Conservation (phyloP, 164 flowering plant genomes). For the Santalum album region DNA sequence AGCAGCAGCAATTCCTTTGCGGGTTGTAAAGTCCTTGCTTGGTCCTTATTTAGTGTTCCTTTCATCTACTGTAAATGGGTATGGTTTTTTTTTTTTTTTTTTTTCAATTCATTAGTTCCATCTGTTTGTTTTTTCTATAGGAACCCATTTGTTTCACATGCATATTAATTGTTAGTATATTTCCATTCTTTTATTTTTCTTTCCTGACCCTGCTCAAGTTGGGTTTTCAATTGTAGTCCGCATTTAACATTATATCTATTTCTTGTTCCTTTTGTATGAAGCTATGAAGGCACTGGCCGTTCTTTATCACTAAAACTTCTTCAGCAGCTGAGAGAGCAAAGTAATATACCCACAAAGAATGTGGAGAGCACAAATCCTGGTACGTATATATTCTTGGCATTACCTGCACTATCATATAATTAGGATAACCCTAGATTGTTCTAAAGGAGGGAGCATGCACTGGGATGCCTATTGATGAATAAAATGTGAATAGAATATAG, state of each 20-base stretch:
- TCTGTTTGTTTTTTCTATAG: no score
- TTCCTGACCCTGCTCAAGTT: neutral
- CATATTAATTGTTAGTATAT: no score
- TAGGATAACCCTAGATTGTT: no score
- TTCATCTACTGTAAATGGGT: conserved; percentile 98
- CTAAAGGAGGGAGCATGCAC: no score
- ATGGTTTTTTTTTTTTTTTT: conserved; percentile 5
- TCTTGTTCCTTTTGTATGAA: neutral
- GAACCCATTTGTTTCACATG: no score
- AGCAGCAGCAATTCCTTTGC: conserved; percentile 97
- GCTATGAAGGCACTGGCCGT: conserved; percentile 98
- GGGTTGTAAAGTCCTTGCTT: conserved; percentile 78
- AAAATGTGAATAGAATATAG: no score
- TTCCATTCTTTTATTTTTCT: neutral
- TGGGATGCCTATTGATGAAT: no score
- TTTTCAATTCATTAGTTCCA: no score
- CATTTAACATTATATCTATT: neutral
- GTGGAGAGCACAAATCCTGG: conserved; percentile 49
- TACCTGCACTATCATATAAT: no score
- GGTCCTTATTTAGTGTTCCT: conserved; percentile 95
- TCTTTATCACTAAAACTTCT: conserved; percentile 88
- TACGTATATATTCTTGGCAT: no score
- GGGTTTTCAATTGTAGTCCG: no score
- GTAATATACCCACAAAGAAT: conserved; percentile 30
- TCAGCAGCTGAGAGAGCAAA: conserved; percentile 83